Evolutionary conservation across 2,329 filamentous ascomycete species (phyloP).

Genomic region (Neofusicoccum kwambonambiense): DNA sequence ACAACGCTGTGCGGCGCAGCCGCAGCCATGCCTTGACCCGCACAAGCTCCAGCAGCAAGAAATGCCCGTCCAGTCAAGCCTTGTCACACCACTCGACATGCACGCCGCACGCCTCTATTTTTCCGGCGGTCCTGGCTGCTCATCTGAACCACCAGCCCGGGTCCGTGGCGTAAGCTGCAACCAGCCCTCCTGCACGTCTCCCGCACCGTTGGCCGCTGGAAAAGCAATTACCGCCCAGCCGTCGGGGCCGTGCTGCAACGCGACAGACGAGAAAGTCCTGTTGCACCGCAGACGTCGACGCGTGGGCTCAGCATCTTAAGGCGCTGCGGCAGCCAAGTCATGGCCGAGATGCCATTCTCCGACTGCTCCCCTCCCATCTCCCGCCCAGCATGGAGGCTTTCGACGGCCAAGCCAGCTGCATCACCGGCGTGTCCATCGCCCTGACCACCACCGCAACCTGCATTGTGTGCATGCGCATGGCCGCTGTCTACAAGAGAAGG

Average conservation of each 20-base stretch:
- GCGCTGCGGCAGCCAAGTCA: no score
- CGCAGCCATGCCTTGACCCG: no score
- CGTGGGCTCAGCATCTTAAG: background rate
- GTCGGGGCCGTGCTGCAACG: background rate
- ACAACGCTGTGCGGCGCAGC: no score
- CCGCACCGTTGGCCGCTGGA: background rate
- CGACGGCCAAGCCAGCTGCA: constrained; percentile 24
- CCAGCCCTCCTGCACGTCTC: background rate
- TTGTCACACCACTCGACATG: no score
- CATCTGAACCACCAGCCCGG: background rate
- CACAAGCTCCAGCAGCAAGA: no score
- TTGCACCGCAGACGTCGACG: background rate
- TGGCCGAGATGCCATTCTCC: no score
- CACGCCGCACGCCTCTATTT: background rate
- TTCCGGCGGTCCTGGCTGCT: background rate
- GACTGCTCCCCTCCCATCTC: background rate
- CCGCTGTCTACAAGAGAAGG: constrained; percentile 24
- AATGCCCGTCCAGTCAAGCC: no score
- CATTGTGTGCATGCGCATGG: constrained; percentile 23
- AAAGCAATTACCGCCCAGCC: background rate
- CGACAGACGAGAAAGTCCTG: background rate
- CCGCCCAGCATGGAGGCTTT: constrained; percentile 23
- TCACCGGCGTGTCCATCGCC: constrained; percentile 26
- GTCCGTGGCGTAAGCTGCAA: background rate
- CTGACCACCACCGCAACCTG: constrained; percentile 23